phyloP scores from a whole-genome alignment of 2,329 filamentous ascomycete genomes.

The Plenodomus biglobosus region DNA sequence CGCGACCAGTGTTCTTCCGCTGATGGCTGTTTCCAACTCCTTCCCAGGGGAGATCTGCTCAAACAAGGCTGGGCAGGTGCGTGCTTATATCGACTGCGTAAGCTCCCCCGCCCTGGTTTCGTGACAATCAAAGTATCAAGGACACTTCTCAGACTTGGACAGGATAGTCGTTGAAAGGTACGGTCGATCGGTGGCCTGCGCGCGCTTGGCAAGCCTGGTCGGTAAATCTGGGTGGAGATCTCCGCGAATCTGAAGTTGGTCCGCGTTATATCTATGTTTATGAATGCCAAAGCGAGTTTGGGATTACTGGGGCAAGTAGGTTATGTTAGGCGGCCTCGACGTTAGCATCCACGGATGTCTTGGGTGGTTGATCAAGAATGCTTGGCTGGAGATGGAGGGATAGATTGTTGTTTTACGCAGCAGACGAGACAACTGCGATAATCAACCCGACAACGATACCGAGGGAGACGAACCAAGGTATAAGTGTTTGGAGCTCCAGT shows the following conservation, averaged over 20 bases:
- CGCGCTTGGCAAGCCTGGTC: conserved; percentile 28
- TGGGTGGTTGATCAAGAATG: conserved; percentile 26
- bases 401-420: conserved; percentile 32
- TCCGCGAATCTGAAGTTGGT: conserved; percentile 18
- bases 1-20: conserved; percentile 18
- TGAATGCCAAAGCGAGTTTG: conserved; percentile 24
- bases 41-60: conserved; percentile 13
- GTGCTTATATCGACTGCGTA: conserved; percentile 27
- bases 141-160: conserved; percentile 22
- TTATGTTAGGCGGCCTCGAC: conserved; percentile 24
- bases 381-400: conserved; percentile 19
- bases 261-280: conserved; percentile 16
- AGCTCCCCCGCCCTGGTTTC: conserved; percentile 19
- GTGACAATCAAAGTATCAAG: conserved; percentile 28
- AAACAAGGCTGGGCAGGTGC: conserved; percentile 16
- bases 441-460: conserved; percentile 7
- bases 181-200: conserved; percentile 22
- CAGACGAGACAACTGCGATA: conserved; percentile 17
- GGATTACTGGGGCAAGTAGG: conserved; percentile 22
- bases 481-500: conserved; percentile 11
- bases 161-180: conserved; percentile 11
- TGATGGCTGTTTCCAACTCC: conserved; percentile 10
- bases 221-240: conserved; percentile 14
- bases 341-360: conserved; percentile 27
- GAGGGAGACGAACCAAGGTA: conserved; percentile 10